These are phyloP conservation scores for Alternaria solani DNA, from an alignment of 2,329 filamentous ascomycete genomes.

Conservation along the genomic window DNA sequence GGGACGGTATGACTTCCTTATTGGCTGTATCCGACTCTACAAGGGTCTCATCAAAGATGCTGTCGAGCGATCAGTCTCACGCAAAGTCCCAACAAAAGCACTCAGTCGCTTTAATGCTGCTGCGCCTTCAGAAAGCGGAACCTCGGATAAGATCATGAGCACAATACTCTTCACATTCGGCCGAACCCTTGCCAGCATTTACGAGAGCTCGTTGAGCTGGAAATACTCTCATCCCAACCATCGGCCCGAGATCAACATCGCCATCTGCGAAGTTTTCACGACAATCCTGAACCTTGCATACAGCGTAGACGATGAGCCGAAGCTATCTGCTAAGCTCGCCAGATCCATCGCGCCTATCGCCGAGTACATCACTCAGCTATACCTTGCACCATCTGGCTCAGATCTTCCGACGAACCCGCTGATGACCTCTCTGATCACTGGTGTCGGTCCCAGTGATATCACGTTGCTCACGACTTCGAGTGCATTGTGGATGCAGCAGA, in stretches of 20 bases:
- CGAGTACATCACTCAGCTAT: slow-evolving; percentile 76
- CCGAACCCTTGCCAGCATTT: slow-evolving; percentile 79
- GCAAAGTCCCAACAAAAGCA: slow-evolving; percentile 65
- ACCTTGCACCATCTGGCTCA: slow-evolving; percentile 73
- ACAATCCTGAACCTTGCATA: slow-evolving; percentile 76
- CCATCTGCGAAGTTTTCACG: slow-evolving; percentile 74
- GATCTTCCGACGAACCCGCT: slow-evolving; percentile 80
- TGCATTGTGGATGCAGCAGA: slow-evolving; percentile 64
- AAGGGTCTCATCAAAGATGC: slow-evolving; percentile 78
- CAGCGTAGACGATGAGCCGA: slow-evolving; percentile 71
- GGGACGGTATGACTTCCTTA: slow-evolving; percentile 79
- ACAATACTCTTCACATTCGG: slow-evolving; percentile 76
- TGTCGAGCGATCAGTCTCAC: slow-evolving; percentile 71
- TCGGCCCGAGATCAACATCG: slow-evolving; percentile 71
- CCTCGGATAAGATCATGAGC: slow-evolving; percentile 79
- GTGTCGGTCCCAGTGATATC: slow-evolving; percentile 43
- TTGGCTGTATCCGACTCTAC: slow-evolving; percentile 77
- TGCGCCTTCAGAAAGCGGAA: slow-evolving; percentile 68
- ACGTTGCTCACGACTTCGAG: slow-evolving; percentile 56
- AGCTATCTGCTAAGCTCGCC: slow-evolving; percentile 61
- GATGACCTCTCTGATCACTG: slow-evolving; percentile 71
- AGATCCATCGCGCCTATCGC: slow-evolving; percentile 75
- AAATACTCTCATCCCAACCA: slow-evolving; percentile 75
- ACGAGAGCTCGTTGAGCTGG: slow-evolving; percentile 88
- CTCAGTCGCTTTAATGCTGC: slow-evolving; percentile 58